Evolutionary conservation across 2,329 filamentous ascomycete genomes (phyloP), one percentile per base, ranked within the genome.

Genomic region (Pseudopithomyces maydicus): DNA sequence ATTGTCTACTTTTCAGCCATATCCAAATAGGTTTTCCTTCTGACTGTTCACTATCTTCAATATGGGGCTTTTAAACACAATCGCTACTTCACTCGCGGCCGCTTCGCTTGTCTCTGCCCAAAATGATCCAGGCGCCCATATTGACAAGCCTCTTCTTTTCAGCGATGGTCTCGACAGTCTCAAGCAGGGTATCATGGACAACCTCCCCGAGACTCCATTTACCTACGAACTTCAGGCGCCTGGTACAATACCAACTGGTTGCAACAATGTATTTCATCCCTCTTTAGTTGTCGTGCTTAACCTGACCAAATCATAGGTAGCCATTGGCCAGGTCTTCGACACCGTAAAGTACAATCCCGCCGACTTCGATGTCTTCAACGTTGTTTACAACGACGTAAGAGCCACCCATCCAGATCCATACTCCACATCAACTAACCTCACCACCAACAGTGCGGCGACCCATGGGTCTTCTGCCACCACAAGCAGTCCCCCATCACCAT

Each of bases 381-480:
- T 56, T 22, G 22, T 17, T 7, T 56, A 52, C 29, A 23, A 42
- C 11, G 48, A 56, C 15, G 48, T 56, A 32, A 44, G 54, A 52
- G 11, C 7, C n/a, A 2, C 5, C 22, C 12, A 3, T 26, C 5
- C 5, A 33, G n/a, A n/a, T n/a, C n/a, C n/a, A n/a, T n/a, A n/a
- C n/a, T n/a, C 5, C 26, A 3, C 6, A n/a, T 20, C 8, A 23
- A n/a, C 20, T 7, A 6, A 15, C n/a, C 36, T n/a, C 3, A n/a
- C 12, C 23, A 43, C 26, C 52, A 38, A 52, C 20, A 56, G 54
- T 56, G 54, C 43, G 33, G 32, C 42, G 42, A 46, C 26, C 32
- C 48, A 14, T 56, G 54, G 47, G 48, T 56, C n/a, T 56, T 56
- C 48, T 56, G 54, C 36, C 54, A 56, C 47, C 54, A 56, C 47